A percentile compares a stretch with the other conserved stretches of the same genome.
Evolutionary conservation across 2,329 filamentous ascomycete species (phyloP).

Genomic region (Trichophyton rubrum): DNA sequence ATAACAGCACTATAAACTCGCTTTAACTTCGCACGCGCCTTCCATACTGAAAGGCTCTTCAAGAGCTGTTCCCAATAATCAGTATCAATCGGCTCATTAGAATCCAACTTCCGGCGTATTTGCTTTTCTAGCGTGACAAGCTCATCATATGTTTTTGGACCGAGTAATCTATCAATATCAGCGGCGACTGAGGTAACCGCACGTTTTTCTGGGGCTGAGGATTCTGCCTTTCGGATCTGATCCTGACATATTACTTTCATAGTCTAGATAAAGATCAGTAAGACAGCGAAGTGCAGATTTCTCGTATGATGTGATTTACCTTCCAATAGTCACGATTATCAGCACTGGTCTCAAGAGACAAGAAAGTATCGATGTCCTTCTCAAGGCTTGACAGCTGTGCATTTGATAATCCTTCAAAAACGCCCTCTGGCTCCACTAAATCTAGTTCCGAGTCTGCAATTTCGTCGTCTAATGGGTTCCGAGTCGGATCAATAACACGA

Average conservation of each 20-base stretch:
- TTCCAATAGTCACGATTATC: slow-evolving; percentile 82
- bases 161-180: slow-evolving; percentile 78
- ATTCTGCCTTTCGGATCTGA: slow-evolving; percentile 52
- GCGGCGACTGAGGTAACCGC: slow-evolving; percentile 70
- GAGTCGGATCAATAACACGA: slow-evolving; percentile 72
- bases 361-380: slow-evolving; percentile 67
- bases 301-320: slow-evolving; percentile 27
- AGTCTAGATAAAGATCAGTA: slow-evolving; percentile 38
- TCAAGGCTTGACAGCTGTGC: slow-evolving; percentile 62
- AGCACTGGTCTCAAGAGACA: slow-evolving; percentile 63
- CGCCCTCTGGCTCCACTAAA: slow-evolving; percentile 65
- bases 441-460: slow-evolving; percentile 64
- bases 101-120: slow-evolving; percentile 72
- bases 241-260: slow-evolving; percentile 75
- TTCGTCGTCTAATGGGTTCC: slow-evolving; percentile 70
- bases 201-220: slow-evolving; percentile 52
- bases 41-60: slow-evolving; percentile 74
- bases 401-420: slow-evolving; percentile 60
- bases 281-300: not conserved
- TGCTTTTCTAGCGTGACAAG: slow-evolving; percentile 77
- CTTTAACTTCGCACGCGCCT: slow-evolving; percentile 73
- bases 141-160: slow-evolving; percentile 74
- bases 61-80: slow-evolving; percentile 97
- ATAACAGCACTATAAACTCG: slow-evolving; percentile 66
- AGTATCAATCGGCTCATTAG: slow-evolving; percentile 83